Evolutionary conservation across 2,329 filamentous ascomycete species (phyloP).

Genomic region (Xylariales sp.): DNA sequence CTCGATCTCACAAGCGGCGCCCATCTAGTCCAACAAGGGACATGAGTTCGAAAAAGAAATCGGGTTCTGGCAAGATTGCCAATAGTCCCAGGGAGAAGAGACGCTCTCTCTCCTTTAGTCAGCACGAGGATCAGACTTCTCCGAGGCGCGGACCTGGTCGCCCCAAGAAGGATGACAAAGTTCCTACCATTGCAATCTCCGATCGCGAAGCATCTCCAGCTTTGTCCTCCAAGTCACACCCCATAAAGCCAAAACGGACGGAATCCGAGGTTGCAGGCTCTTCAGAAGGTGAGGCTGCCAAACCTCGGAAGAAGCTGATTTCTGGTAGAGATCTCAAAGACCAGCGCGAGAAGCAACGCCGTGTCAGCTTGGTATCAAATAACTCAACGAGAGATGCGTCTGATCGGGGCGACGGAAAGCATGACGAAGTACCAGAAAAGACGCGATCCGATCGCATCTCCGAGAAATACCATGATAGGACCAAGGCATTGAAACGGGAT

Average conservation of each 20-base stretch:
- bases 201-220: slow-evolving; percentile 51
- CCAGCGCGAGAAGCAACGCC: slow-evolving; percentile 54
- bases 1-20: slow-evolving; percentile 39
- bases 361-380: slow-evolving; percentile 53
- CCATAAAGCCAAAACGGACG: slow-evolving; percentile 44
- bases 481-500: slow-evolving; percentile 57
- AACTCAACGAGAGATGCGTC: slow-evolving; percentile 50
- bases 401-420: slow-evolving; percentile 45
- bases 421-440: slow-evolving; percentile 47
- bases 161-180: slow-evolving; percentile 50
- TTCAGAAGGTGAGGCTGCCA: slow-evolving; percentile 53
- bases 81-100: slow-evolving; percentile 47
- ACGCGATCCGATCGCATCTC: slow-evolving; percentile 35
- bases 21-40: slow-evolving; percentile 46
- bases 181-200: slow-evolving; percentile 41
- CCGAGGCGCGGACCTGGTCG: slow-evolving; percentile 49
- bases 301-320: slow-evolving; percentile 58
- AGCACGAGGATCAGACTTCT: slow-evolving; percentile 42
- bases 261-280: slow-evolving; percentile 52
- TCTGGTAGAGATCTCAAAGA: slow-evolving; percentile 59
- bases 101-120: slow-evolving; percentile 36
- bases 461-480: slow-evolving; percentile 55
- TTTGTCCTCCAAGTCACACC: slow-evolving; percentile 35
- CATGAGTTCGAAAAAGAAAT: slow-evolving; percentile 39
- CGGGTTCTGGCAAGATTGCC: slow-evolving; percentile 26